Evolutionary conservation across 2,329 filamentous ascomycete genomes (phyloP), one percentile per base, ranked within the genome.

Genomic region (Aspergillus pseudonomiae): DNA sequence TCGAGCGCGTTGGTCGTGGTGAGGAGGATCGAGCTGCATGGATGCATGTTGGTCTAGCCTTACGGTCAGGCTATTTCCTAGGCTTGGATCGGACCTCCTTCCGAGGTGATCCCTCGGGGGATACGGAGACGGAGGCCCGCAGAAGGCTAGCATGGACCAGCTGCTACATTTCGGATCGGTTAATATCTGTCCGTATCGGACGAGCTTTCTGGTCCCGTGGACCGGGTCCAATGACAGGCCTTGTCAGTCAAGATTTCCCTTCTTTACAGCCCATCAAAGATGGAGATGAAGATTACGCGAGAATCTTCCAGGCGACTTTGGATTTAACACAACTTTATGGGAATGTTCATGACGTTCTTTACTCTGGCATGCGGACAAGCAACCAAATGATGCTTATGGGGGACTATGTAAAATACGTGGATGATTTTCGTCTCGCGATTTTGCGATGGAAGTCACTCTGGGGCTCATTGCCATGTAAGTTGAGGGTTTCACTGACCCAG

Each of bases 131-230:
- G 24, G 86, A 88, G 70, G 85, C 86, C 67, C 85, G 89, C 14
- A 88, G 89, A 65, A 81, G 89, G 24, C 81, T 91, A 28, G 88
- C 89, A 0, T 92, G 89, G 89, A 88, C 88, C 19, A 85, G 84
- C 32, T 90, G 88, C 73, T 90, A 90, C 63, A 87, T 89, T 69
- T 88, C 85, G 48, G 88, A 91, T 70, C 81, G 88, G 16, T 83
- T 89, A 66, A 89, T 92, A 14, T 91, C 89, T 10, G 90, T 91
- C 34, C 83, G 89, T 6, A 85, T 91, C 43, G 89, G 90, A 11
- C 87, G 89, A 66, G 89, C 88, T 0, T 92, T 92, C 71, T 92
- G 90, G 89, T 90, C 88, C 48, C 83, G 89, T 65, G 89, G 89
- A 0, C 89, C 89, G 0, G 89, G 89, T 0, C 88, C 88, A 1